A percentile compares a stretch with the other conserved stretches of the same genome.
phyloP scores from a whole-genome alignment of 1,284 basidiomycete genomes.

The Apiotrichum laibachii region DNA sequence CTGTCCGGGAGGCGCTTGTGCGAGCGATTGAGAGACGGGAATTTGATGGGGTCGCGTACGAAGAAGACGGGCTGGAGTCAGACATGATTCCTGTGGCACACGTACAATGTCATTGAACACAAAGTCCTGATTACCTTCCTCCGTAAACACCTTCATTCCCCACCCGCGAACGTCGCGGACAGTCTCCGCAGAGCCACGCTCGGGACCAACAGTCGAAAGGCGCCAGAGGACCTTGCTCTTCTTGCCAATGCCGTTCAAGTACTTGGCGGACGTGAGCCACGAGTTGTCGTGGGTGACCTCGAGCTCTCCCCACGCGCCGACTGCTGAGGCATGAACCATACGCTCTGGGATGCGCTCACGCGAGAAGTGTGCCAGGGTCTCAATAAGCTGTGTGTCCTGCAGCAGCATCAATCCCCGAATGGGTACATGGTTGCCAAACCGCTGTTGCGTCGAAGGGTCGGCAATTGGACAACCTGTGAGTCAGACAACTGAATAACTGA shows the following conservation, averaged over 20 bases:
- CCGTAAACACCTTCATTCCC: conserved; percentile 81
- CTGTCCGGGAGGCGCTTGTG: too few species aligned
- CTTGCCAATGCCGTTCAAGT: conserved; percentile 62
- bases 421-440: conserved; percentile 12
- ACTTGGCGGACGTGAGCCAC: conserved; percentile 40
- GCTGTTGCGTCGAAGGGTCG: too few species aligned
- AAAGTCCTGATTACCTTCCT: conserved; percentile 82
- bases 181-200: conserved; percentile 63
- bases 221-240: conserved; percentile 72
- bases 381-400: conserved; percentile 20
- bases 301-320: conserved; percentile 77
- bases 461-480: too few species aligned
- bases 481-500: too few species aligned
- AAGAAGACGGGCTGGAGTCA: conserved; percentile 66
- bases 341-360: conserved; percentile 83
- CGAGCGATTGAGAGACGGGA: conserved; percentile 76
- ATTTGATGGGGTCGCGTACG: conserved; percentile 76
- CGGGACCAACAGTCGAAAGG: conserved; percentile 77
- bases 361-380: conserved; percentile 60
- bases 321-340: conserved; percentile 68
- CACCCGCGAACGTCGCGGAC: conserved; percentile 84
- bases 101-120: conserved; percentile 49
- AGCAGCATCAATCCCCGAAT: conserved; percentile 16
- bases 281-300: conserved; percentile 61
- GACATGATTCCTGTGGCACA: conserved; percentile 21